Conservation (phyloP, 2,329 filamentous ascomycete genomes). For the Mariannaea sp. region DNA sequence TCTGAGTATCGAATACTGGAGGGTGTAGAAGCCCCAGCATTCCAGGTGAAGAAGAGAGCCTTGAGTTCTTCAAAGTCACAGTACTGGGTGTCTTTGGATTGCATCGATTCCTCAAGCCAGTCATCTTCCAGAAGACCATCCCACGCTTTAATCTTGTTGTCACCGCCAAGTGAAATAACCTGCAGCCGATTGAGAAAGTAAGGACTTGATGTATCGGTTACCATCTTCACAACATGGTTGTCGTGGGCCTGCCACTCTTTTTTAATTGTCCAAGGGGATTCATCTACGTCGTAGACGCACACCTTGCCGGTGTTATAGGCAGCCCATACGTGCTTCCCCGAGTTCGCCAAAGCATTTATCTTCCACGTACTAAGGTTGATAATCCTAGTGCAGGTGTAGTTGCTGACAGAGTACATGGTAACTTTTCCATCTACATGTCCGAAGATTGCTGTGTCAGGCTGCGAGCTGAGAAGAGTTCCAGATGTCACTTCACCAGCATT, state of each 20-base stretch:
- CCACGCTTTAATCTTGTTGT: slow-evolving; percentile 85
- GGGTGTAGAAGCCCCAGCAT: slow-evolving; percentile 94
- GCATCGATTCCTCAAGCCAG: slow-evolving; percentile 92
- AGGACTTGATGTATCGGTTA: slow-evolving; percentile 78
- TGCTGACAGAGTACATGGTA: slow-evolving; percentile 81
- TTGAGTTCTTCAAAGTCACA: slow-evolving; percentile 84
- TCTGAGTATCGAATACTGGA: slow-evolving; percentile 73
- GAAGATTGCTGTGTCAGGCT: slow-evolving; percentile 82
- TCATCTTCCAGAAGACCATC: slow-evolving; percentile 93
- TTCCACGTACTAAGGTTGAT: slow-evolving; percentile 93
- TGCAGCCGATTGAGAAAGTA: slow-evolving; percentile 86
- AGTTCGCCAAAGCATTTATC: slow-evolving; percentile 83
- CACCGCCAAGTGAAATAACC: slow-evolving; percentile 83
- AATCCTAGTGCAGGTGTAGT: slow-evolving; percentile 78
- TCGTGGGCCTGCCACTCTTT: slow-evolving; percentile 97
- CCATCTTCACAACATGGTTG: slow-evolving; percentile 76
- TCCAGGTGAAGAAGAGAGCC: slow-evolving; percentile 89
- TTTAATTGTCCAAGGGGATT: slow-evolving; percentile 83
- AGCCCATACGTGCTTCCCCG: slow-evolving; percentile 86
- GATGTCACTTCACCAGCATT: slow-evolving; percentile 86
- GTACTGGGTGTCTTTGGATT: slow-evolving; percentile 78
- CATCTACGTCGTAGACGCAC: slow-evolving; percentile 85
- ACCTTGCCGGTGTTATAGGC: slow-evolving; percentile 94
- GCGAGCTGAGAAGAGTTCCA: slow-evolving; percentile 73
- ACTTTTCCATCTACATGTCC: slow-evolving; percentile 94